Evolutionary conservation across 345 rosid species (phyloP).

Genomic region (Sonneratia alba): DNA sequence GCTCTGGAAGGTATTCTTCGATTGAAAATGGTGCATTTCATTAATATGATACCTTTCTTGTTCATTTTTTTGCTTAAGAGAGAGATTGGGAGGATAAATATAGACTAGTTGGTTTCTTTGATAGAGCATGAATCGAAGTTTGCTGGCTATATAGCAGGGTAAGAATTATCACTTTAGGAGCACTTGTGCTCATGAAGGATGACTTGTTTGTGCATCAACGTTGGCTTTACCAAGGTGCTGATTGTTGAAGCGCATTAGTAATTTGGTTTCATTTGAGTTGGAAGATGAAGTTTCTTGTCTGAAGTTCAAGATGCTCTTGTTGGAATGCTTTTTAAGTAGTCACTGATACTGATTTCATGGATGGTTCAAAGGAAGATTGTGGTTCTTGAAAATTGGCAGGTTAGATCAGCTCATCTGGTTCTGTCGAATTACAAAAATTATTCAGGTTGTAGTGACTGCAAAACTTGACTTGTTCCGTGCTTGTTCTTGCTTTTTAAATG

Average conservation of each 20-base stretch:
- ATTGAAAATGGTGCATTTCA: neutral
- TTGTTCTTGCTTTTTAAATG: neutral
- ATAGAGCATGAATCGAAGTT: neutral
- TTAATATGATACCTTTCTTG: neutral
- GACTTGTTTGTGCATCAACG: neutral
- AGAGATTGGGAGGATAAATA: neutral
- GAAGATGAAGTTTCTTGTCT: neutral
- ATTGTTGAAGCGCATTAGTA: neutral
- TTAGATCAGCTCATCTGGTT: too few relatives aligned
- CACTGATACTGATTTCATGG: neutral
- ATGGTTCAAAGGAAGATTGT: neutral
- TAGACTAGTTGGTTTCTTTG: neutral
- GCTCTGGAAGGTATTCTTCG: conserved; percentile 62
- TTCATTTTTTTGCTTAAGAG: neutral
- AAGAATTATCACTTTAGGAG: neutral
- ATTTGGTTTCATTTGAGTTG: neutral
- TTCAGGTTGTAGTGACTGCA: too few relatives aligned
- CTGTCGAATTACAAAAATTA: too few relatives aligned
- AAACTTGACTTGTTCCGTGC: too few relatives aligned
- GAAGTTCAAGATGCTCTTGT: neutral
- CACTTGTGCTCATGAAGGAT: neutral
- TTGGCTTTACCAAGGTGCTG: neutral
- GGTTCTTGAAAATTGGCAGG: too few relatives aligned
- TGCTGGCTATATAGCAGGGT: neutral
- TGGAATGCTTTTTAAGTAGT: neutral